A percentile compares a stretch with the other conserved stretches of the same genome.
phyloP scores from a whole-genome alignment of 2,329 filamentous ascomycete species.

The Chaetomiaceae sp. region DNA sequence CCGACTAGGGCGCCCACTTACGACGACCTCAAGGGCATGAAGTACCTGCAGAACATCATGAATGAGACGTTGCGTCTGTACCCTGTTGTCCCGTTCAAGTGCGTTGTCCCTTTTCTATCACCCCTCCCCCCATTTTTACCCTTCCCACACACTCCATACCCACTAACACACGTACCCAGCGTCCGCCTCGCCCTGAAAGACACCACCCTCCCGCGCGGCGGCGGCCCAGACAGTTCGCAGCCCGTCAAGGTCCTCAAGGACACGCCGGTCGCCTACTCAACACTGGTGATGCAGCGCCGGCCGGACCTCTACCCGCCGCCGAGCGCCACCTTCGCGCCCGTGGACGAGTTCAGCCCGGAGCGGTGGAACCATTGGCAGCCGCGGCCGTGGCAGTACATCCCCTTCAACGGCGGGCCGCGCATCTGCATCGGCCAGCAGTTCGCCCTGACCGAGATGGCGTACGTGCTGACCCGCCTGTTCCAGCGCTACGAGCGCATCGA shows the following conservation, averaged over 20 bases:
- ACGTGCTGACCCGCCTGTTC: constrained; percentile 65
- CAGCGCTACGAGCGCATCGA: constrained; percentile 63
- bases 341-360: constrained; percentile 55
- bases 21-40: constrained; percentile 78
- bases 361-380: constrained; percentile 60
- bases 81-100: constrained; percentile 71
- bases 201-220: constrained; percentile 68
- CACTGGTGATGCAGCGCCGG: constrained; percentile 68
- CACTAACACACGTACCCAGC: constrained; percentile 12
- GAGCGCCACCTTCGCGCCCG: constrained; percentile 40
- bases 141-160: background rate
- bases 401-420: constrained; percentile 68
- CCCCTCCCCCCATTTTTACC: background rate
- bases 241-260: constrained; percentile 63
- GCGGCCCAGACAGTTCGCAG: constrained; percentile 54
- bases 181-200: constrained; percentile 64
- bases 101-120: background rate
- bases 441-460: constrained; percentile 69
- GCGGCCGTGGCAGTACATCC: constrained; percentile 64
- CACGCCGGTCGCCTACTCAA: constrained; percentile 59
- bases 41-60: constrained; percentile 67
- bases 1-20: constrained; percentile 60
- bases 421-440: constrained; percentile 79
- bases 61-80: constrained; percentile 75
- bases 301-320: constrained; percentile 52